Conservation (phyloP, 371 early-diverging fungal species). For the Apophysomyces trapeziformis region DNA sequence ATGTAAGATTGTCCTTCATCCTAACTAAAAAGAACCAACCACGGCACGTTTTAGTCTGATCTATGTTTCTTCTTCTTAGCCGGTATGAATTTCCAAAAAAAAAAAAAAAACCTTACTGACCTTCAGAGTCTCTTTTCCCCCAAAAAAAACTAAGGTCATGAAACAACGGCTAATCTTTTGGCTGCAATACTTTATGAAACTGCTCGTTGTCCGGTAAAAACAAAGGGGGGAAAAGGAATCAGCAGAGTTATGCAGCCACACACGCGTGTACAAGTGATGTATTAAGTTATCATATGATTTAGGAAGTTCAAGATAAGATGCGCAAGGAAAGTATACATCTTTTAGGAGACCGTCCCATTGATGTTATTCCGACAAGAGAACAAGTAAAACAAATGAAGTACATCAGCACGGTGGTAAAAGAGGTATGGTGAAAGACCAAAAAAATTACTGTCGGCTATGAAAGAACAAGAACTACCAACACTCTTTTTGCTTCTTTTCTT, state of each 20-base stretch:
- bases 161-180: constrained; percentile 22
- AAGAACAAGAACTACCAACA: background rate
- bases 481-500: too few species aligned
- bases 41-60: background rate
- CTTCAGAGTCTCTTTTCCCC: too few species aligned
- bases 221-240: too few species aligned
- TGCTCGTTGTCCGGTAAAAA: constrained; percentile 17
- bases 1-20: too few species aligned
- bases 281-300: too few species aligned
- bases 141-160: constrained; percentile 12
- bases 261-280: too few species aligned
- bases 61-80: constrained; percentile 45
- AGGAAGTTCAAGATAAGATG: constrained; percentile 53
- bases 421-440: background rate
- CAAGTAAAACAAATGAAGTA: constrained; percentile 10
- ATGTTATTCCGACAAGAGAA: constrained; percentile 38
- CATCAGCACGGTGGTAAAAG: constrained; percentile 18
- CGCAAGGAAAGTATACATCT: constrained; percentile 53
- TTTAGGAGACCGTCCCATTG: constrained; percentile 50
- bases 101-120: background rate
- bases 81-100: background rate
- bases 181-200: constrained; percentile 19
- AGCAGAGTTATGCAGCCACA: too few species aligned
- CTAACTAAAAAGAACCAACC: too few species aligned
- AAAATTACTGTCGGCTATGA: background rate